These are phyloP conservation scores for Ogataea parapolymorpha DNA, from an alignment of 805 yeast genomes.

Conservation along the genomic window DNA sequence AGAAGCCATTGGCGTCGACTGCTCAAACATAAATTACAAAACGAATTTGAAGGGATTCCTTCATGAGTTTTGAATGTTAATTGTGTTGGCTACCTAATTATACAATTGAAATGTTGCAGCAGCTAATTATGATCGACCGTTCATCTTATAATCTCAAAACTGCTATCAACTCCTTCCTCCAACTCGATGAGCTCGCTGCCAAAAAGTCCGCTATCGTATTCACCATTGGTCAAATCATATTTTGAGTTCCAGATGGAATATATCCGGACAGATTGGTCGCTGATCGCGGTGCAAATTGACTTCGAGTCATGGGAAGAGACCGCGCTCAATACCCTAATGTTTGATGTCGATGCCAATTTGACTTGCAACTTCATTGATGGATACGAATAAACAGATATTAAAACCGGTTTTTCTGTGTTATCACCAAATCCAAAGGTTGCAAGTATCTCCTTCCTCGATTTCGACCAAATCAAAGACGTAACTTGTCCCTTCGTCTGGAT, in stretches of 20 bases:
- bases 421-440: slow-evolving; percentile 84
- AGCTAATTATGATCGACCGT: background rate
- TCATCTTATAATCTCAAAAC: slow-evolving; percentile 28
- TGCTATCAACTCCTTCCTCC: slow-evolving; percentile 47
- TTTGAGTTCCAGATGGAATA: slow-evolving; percentile 65
- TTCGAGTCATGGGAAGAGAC: slow-evolving; percentile 61
- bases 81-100: slow-evolving; percentile 6
- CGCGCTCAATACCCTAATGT: slow-evolving; percentile 63
- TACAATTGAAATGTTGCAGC: slow-evolving; percentile 1
- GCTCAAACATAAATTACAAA: slow-evolving; percentile 50
- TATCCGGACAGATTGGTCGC: slow-evolving; percentile 74
- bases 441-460: slow-evolving; percentile 55
- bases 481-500: slow-evolving; percentile 66
- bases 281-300: slow-evolving; percentile 68
- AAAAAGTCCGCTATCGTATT: slow-evolving; percentile 39
- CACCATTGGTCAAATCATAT: slow-evolving; percentile 33
- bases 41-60: slow-evolving; percentile 87
- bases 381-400: slow-evolving; percentile 62
- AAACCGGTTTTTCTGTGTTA: slow-evolving; percentile 39
- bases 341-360: slow-evolving; percentile 48
- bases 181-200: slow-evolving; percentile 59
- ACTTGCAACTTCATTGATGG: slow-evolving; percentile 54
- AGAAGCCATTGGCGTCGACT: slow-evolving; percentile 62
- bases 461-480: slow-evolving; percentile 78
- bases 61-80: slow-evolving; percentile 36